Conservation (phyloP, 768 basidiomycete genomes). For the Sporobolomyces phaffii region DNA sequence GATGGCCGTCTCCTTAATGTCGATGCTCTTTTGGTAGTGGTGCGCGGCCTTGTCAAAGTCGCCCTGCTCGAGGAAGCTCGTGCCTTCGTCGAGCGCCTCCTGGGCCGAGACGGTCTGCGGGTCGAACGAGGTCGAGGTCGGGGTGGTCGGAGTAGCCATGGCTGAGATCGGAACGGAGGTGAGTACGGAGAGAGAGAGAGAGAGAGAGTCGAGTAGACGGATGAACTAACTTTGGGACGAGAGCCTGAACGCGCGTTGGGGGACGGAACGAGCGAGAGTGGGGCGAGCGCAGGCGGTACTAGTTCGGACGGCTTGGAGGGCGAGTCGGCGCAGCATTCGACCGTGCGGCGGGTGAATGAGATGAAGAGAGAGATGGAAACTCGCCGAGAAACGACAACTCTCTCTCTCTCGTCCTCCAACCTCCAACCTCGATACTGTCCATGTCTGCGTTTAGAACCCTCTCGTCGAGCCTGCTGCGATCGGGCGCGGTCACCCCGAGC, state of each 20-base stretch:
- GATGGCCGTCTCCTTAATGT: constrained; percentile 28
- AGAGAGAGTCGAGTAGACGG: too few species aligned
- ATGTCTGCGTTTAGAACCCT: constrained; percentile 1
- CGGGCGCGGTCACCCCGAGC: background rate
- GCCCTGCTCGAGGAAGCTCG: constrained; percentile 16
- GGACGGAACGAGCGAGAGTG: background rate
- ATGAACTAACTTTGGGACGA: constrained; percentile 1
- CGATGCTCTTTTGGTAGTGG: constrained; percentile 23
- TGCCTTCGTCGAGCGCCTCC: constrained; percentile 32
- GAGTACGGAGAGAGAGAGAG: background rate
- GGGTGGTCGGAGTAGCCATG: constrained; percentile 16
- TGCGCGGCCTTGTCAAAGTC: constrained; percentile 18
- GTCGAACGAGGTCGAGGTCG: constrained; percentile 27
- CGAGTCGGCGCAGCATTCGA: constrained; percentile 11
- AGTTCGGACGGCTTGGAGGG: background rate
- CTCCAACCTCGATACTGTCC: too few species aligned
- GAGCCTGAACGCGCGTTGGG: background rate
- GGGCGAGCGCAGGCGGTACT: background rate
- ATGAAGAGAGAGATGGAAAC: too few species aligned
- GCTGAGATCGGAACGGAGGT: background rate
- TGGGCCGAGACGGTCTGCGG: constrained; percentile 26
- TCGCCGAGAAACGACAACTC: too few species aligned
- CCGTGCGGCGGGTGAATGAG: too few species aligned
- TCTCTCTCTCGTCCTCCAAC: background rate
- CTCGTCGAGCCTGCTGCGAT: background rate